Conservation (phyloP, 768 basidiomycete species). For the Boletellus sp. region DNA sequence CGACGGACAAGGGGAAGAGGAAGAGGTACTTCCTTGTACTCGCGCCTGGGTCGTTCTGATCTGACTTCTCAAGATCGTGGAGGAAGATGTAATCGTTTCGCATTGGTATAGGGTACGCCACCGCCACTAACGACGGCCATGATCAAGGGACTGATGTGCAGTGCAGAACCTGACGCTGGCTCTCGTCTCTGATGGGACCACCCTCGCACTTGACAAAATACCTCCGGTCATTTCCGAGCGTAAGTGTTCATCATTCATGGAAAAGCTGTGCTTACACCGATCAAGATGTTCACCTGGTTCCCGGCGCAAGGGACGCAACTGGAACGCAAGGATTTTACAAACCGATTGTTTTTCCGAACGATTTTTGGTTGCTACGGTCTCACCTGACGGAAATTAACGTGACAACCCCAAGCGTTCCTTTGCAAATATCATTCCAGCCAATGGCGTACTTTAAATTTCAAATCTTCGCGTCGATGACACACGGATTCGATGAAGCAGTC, state of each 20-base stretch:
- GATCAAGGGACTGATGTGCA: conserved; percentile 2
- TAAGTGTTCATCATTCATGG: conserved; percentile 35
- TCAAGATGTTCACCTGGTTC: conserved; percentile 62
- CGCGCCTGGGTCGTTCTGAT: conserved; percentile 10
- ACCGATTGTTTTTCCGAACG: conserved; percentile 89
- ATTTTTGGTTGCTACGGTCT: conserved; percentile 88
- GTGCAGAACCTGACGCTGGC: conserved; percentile 82
- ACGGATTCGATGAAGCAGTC: conserved; percentile 83
- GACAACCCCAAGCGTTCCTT: conserved; percentile 74
- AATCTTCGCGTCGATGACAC: conserved; percentile 77
- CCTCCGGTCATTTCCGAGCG: conserved; percentile 61
- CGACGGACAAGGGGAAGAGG: conserved; percentile 35
- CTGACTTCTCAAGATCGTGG: conserved; percentile 19
- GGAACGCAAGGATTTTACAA: conserved; percentile 72
- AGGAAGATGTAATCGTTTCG: conserved; percentile 63
- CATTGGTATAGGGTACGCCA: conserved; percentile 75
- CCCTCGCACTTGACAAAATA: conserved; percentile 50
- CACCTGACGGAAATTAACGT: conserved; percentile 82
- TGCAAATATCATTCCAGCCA: conserved; percentile 81
- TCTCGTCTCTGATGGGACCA: conserved; percentile 67
- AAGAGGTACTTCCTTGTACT: conserved; percentile 40
- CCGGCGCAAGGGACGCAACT: conserved; percentile 56
- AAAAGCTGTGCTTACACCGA: conserved; percentile 10
- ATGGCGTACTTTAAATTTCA: conserved; percentile 88
- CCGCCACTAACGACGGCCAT: neutral